Percentiles rank a stretch among this genome's conserved stretches.
These are phyloP conservation scores for Trichomonascaceae sp. DNA, from an alignment of 1,139 yeast species.

Conservation along the genomic window DNA sequence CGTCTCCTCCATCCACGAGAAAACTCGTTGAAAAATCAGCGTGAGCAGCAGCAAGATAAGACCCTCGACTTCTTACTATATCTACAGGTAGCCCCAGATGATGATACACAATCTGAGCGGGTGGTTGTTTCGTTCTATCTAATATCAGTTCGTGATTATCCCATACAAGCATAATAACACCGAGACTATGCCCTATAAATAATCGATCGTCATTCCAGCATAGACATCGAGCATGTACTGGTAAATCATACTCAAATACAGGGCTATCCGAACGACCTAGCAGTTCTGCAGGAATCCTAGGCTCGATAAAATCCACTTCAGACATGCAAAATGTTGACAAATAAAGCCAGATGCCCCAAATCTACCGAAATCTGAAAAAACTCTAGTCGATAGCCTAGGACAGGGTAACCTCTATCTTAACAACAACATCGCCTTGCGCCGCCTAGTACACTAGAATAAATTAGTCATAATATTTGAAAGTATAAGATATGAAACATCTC, in stretches of 20 bases:
- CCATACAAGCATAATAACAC: constrained; percentile 19
- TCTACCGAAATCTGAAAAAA: no score
- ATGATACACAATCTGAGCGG: constrained; percentile 16
- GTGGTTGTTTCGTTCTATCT: constrained; percentile 15
- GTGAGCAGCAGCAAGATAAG: constrained; percentile 24
- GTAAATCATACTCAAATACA: constrained; percentile 17
- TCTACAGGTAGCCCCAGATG: constrained; percentile 22
- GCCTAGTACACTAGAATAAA: no score
- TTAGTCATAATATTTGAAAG: no score
- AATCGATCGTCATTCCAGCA: constrained; percentile 23
- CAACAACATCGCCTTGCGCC: no score
- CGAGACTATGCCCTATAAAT: constrained; percentile 25
- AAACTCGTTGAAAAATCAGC: constrained; percentile 22
- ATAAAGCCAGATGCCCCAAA: no score
- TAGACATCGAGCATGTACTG: constrained; percentile 11
- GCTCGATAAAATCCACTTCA: constrained; percentile 3
- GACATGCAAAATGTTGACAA: neutral
- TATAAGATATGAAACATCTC: no score
- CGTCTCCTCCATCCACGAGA: constrained; percentile 11
- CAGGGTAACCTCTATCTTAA: no score
- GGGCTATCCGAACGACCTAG: constrained; percentile 14
- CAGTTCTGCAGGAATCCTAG: constrained; percentile 16
- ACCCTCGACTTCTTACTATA: constrained; percentile 17
- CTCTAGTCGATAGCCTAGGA: no score
- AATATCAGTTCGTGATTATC: neutral